Base-by-base conservation (phyloP, 2,329 filamentous ascomycete genomes). In the Aspergillus pseudoglaucus region DNA sequence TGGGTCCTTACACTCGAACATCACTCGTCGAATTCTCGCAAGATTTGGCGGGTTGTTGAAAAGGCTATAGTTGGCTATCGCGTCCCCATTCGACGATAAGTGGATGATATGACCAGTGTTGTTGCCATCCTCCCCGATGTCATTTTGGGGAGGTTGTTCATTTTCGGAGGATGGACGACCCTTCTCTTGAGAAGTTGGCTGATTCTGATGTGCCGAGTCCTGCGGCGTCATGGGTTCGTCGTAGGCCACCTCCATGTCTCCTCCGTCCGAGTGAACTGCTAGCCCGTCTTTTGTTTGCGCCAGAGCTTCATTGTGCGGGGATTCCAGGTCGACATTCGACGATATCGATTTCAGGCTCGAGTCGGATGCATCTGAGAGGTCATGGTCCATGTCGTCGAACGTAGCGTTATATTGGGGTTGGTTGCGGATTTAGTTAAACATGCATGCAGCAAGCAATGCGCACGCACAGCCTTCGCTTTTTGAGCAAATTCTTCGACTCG, bases 1-100 rank as follows among this genome's bases (percentile, higher is more conserved):
- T 6, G 70, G 66, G 35, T 74, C 70, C 42, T 66, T 69, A 55
- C 73, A 64, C 44, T 73, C 70, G 50, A 74, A 75, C 41, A 75
- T 56, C 20, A 70, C 62, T 46, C 68, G 65, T 27, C 73, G 64
- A 50, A 75, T 72, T 9, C 60, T 58, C 20, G 62, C 65, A 18
- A 75, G 59, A 40, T 74, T 69, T 7, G 69, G 69, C 9, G 73
- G 73, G 43, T 70, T 72, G 41, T 65, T 54, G 53, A 71, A 68
- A 32, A 73, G 56, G 40, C 60, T 69, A 39, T 59, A 54, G 10
- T 47, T 48, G 17, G 52, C 48, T 12, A 56, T 44, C 18, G 17
- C 18, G 6, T 18, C 7, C 10, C 18, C 10, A 9, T 20, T 18
- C 18, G 37, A 20, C 17, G 37, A 15, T 38, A 7, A 22, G 15